phyloP scores from a whole-genome alignment of 2,329 filamentous ascomycete genomes.

The Dothideomycetidae sp. region DNA sequence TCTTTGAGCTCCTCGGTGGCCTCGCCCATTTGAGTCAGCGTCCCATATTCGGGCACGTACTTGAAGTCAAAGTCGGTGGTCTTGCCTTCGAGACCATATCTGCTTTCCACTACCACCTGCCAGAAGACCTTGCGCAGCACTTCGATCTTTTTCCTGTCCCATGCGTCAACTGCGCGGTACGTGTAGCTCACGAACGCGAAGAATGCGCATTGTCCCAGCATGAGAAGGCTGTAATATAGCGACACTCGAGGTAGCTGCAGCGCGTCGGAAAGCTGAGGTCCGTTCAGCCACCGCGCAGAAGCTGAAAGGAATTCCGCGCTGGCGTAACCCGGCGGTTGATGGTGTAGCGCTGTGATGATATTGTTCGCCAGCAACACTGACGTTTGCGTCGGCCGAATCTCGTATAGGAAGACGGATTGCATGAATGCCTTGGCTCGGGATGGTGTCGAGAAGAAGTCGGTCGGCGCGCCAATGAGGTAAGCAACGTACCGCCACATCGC shows the following conservation, averaged over 20 bases:
- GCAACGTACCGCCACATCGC: constrained; percentile 65
- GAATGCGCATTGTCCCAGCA: constrained; percentile 52
- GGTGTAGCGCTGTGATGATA: constrained; percentile 54
- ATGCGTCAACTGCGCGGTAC: constrained; percentile 34
- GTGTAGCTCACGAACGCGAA: constrained; percentile 43
- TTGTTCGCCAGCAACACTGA: constrained; percentile 57
- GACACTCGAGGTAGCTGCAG: constrained; percentile 45
- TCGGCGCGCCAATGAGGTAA: constrained; percentile 55
- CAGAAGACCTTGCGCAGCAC: constrained; percentile 41
- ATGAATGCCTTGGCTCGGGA: constrained; percentile 46
- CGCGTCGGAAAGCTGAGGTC: constrained; percentile 44
- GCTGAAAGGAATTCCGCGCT: constrained; percentile 54
- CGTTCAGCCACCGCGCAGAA: constrained; percentile 56
- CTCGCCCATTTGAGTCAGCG: constrained; percentile 35
- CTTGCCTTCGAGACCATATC: constrained; percentile 46
- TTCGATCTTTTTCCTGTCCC: constrained; percentile 40
- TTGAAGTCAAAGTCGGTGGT: constrained; percentile 57
- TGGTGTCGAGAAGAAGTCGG: constrained; percentile 42
- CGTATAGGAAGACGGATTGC: constrained; percentile 52
- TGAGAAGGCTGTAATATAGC: constrained; percentile 44
- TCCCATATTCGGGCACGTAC: constrained; percentile 45
- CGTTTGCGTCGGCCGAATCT: constrained; percentile 50
- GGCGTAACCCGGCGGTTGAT: constrained; percentile 50
- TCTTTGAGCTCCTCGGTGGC: constrained; percentile 26
- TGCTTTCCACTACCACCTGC: constrained; percentile 47